Conservation (phyloP, 768 basidiomycete genomes). For the Leccinum longicurvipes region DNA sequence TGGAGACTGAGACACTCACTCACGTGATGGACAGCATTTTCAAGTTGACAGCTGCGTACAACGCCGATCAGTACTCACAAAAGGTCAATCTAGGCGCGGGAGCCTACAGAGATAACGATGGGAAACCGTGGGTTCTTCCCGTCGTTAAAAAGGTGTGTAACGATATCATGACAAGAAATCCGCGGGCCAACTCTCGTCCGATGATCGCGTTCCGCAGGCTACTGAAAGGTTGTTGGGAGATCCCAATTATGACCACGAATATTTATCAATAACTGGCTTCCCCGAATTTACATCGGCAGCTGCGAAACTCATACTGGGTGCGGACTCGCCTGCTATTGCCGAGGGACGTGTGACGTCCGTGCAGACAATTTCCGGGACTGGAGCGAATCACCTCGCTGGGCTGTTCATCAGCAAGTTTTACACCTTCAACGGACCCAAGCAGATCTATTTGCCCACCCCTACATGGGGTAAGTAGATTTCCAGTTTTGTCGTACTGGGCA, state of each 20-base stretch:
- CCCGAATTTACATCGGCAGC: conserved; percentile 80
- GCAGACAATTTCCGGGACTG: conserved; percentile 95
- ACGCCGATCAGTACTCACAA: conserved; percentile 65
- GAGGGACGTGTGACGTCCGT: conserved; percentile 74
- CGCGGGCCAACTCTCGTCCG: not conserved
- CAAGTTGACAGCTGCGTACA: conserved; percentile 87
- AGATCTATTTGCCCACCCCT: conserved; percentile 84
- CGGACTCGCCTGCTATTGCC: conserved; percentile 64
- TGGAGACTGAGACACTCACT: not conserved
- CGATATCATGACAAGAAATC: not conserved
- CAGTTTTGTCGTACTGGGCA: not conserved
- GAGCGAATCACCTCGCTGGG: conserved; percentile 91
- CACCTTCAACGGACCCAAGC: conserved; percentile 58
- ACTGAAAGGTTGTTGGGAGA: conserved; percentile 67
- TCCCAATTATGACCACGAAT: conserved; percentile 82
- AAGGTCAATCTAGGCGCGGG: conserved; percentile 94
- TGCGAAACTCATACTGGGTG: conserved; percentile 76
- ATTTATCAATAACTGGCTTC: conserved; percentile 87
- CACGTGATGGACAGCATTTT: conserved; percentile 60
- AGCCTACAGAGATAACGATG: conserved; percentile 85
- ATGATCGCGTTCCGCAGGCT: conserved; percentile 46
- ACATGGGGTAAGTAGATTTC: conserved; percentile 76
- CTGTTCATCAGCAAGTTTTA: conserved; percentile 85
- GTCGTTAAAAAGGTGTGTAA: conserved; percentile 79
- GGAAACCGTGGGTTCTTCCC: conserved; percentile 89